These are phyloP conservation scores for Cyberlindnera mrakii DNA, from an alignment of 805 yeast genomes.

Conservation along the genomic window DNA sequence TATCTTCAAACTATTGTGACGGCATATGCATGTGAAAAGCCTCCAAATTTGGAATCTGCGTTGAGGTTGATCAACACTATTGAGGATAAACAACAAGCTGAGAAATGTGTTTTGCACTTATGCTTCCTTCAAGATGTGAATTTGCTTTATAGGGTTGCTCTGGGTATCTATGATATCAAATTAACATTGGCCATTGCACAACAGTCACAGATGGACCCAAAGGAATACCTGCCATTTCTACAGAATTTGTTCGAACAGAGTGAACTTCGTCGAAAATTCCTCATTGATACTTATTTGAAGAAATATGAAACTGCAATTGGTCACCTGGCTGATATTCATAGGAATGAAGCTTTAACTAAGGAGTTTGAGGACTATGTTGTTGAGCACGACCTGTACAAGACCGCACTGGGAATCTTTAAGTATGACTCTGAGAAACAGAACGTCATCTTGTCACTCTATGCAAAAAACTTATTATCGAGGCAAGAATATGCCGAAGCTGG, in stretches of 20 bases:
- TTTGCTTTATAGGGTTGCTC: constrained; percentile 67
- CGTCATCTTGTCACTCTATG: constrained; percentile 53
- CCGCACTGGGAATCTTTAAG: constrained; percentile 59
- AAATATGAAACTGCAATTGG: constrained; percentile 61
- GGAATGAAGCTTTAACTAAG: constrained; percentile 31
- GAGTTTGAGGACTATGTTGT: constrained; percentile 68
- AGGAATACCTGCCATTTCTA: constrained; percentile 90
- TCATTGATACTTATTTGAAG: constrained; percentile 75
- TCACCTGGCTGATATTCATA: constrained; percentile 49
- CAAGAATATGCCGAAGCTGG: constrained; percentile 73
- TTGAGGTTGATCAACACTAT: constrained; percentile 53
- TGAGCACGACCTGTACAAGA: constrained; percentile 61
- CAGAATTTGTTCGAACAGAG: constrained; percentile 69
- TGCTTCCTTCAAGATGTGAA: constrained; percentile 91
- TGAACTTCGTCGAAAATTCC: constrained; percentile 60
- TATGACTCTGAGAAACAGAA: constrained; percentile 50
- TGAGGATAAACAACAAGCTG: constrained; percentile 38
- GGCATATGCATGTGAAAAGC: constrained; percentile 86
- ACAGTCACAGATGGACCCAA: constrained; percentile 96
- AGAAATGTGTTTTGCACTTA: constrained; percentile 70
- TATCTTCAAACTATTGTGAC: constrained; percentile 79
- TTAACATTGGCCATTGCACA: constrained; percentile 84
- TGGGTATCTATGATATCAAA: constrained; percentile 77
- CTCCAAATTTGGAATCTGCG: constrained; percentile 79
- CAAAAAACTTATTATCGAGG: constrained; percentile 48